A percentile compares a stretch with the other conserved stretches of the same genome.
Evolutionary conservation across 352 stramenopile species (phyloP).

Genomic region (Phytopythium helicoides): DNA sequence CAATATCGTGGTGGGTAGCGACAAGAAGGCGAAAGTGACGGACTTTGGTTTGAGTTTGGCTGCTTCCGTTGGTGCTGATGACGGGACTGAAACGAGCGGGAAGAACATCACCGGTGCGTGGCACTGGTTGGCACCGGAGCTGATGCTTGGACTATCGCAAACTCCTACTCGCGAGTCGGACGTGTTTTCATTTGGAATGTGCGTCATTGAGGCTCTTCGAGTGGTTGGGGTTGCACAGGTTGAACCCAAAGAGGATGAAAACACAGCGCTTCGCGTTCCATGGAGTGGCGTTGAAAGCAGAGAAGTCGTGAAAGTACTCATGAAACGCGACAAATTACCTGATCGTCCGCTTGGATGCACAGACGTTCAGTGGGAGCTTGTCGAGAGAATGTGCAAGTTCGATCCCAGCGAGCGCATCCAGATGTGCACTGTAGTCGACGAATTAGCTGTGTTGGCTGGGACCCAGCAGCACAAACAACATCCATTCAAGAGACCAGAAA

Average conservation of each 20-base stretch:
- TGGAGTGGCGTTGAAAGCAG: background rate
- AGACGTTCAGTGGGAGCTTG: constrained; percentile 23
- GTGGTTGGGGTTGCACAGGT: constrained; percentile 7
- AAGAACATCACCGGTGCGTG: constrained; percentile 7
- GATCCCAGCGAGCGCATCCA: constrained; percentile 18
- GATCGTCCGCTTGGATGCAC: constrained; percentile 10
- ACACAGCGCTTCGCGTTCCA: background rate
- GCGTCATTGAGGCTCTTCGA: constrained; percentile 24
- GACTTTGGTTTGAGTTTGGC: background rate
- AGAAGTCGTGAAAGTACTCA: background rate
- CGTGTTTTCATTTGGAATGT: constrained; percentile 28
- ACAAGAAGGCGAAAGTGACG: constrained; percentile 2
- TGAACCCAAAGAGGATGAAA: constrained; percentile 11
- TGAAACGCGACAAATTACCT: constrained; percentile 6
- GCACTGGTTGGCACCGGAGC: constrained; percentile 25
- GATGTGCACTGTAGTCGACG: constrained; percentile 19
- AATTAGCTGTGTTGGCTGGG: no score
- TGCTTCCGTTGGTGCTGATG: background rate
- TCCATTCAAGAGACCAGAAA: no score
- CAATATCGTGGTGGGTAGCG: background rate
- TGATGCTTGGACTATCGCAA: background rate
- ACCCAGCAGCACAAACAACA: no score
- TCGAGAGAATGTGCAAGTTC: constrained; percentile 26
- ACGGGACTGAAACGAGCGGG: background rate
- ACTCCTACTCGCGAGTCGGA: constrained; percentile 16